Evolutionary conservation across 768 basidiomycete genomes (phyloP), one percentile per base, ranked within the genome.

Genomic region (Daedaleopsis sinensis): DNA sequence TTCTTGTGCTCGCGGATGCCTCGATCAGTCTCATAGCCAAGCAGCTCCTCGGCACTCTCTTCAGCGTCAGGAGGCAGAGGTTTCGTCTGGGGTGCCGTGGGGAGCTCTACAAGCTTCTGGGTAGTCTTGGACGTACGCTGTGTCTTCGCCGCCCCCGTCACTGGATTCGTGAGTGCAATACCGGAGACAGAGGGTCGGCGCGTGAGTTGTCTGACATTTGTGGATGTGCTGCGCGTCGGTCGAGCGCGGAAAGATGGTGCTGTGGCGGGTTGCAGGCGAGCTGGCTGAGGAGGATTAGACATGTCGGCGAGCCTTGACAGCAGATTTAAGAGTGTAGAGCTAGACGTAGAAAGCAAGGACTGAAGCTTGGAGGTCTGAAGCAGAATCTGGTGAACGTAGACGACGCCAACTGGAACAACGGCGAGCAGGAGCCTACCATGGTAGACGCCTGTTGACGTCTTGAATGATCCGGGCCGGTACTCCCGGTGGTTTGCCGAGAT

Each of bases 91-190:
- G 94, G 93, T 27, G 87, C 94, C 42, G 93, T 93, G 0, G 95
- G 95, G 8, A 98, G 83, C 18, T 93, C 81, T 15, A 98, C 94
- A 59, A 95, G 90, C 69, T 92, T 93, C 67, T 96, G 93, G 0
- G 89, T 90, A 0, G 91, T 94, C 77, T 97, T 98, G 15, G 93
- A 93, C 1, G 93, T 90, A 44, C 96, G 84, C 65, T 90, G 87
- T 1, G 82, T 78, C 70, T 89, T 90, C 1, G 72, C 70, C 1
- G 65, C 65, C 3, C 69, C 72, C 6, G 70, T 49, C 42, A 72
- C 57, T 19, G 70, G 54, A 78, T 70, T 65, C n/a, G 66, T 65
- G 13, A 69, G 63, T 5, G 67, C 42, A 2, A 70, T 59, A 5
- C 73, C 71, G 5, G 76, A 71, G 18, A 72, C 61, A 11, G 77